A percentile compares a stretch with the other conserved stretches of the same genome.
Evolutionary conservation across 257 asterid species (phyloP).

Genomic region (Solanum rostratum): DNA sequence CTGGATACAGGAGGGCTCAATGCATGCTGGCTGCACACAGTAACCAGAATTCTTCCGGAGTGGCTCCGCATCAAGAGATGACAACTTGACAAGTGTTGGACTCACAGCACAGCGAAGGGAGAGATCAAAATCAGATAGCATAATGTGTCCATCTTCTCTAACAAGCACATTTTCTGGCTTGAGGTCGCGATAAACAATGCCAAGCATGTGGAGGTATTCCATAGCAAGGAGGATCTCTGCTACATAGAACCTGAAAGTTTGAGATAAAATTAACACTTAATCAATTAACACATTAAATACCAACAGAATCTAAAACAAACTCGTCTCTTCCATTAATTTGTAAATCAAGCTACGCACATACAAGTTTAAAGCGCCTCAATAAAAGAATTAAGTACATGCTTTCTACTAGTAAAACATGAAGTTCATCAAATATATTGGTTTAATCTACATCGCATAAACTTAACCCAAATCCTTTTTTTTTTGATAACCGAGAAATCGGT

Average conservation of each 20-base stretch:
- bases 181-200: background rate
- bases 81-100: background rate
- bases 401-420: background rate
- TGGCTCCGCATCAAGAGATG: background rate
- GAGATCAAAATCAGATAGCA: background rate
- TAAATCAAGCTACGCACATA: background rate
- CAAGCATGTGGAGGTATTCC: background rate
- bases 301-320: background rate
- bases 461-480: background rate
- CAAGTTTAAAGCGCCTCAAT: background rate
- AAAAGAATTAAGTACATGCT: background rate
- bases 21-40: background rate
- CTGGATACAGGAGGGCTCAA: background rate
- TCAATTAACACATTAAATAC: background rate
- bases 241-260: background rate
- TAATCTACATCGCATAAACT: background rate
- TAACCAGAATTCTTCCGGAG: background rate
- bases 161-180: conserved; percentile 2
- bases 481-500: too few species aligned
- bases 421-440: background rate
- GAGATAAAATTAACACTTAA: background rate
- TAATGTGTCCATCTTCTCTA: background rate
- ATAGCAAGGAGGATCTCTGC: background rate
- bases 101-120: background rate
- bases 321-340: background rate